Conservation (phyloP, 2,329 filamentous ascomycete genomes). For the Penicillium sp. region DNA sequence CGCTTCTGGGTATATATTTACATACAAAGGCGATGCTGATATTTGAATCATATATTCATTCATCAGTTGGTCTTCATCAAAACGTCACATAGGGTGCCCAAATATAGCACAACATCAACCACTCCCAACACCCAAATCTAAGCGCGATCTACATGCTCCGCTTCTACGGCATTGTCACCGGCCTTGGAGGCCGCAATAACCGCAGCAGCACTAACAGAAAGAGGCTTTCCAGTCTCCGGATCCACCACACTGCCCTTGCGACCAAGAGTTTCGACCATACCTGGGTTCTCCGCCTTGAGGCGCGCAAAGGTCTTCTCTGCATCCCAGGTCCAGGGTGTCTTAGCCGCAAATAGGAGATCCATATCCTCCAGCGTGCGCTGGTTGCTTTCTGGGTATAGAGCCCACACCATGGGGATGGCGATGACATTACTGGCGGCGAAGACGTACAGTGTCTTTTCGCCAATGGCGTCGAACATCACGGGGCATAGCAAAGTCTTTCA, state of each 20-base stretch:
- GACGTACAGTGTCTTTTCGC: slow-evolving; percentile 71
- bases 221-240: slow-evolving; percentile 29
- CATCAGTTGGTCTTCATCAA: neutral
- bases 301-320: slow-evolving; percentile 63
- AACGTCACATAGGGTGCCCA: neutral
- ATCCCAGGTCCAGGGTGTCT: slow-evolving; percentile 68
- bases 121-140: neutral
- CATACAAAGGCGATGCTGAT: neutral
- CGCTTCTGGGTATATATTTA: too few relatives aligned
- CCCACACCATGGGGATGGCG: slow-evolving; percentile 68
- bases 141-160: slow-evolving; percentile 20
- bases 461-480: slow-evolving; percentile 62
- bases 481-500: slow-evolving; percentile 52
- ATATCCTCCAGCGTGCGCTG: slow-evolving; percentile 74
- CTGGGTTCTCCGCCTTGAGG: slow-evolving; percentile 61
- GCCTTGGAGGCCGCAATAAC: slow-evolving; percentile 2
- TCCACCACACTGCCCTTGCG: slow-evolving; percentile 35
- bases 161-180: slow-evolving; percentile 4
- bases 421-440: slow-evolving; percentile 67
- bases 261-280: slow-evolving; percentile 42
- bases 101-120: neutral
- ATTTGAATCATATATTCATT: neutral
- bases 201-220: slow-evolving; percentile 6
- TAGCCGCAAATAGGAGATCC: slow-evolving; percentile 67
- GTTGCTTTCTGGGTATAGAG: slow-evolving; percentile 70